A percentile compares a stretch with the other conserved stretches of the same genome.
Evolutionary conservation across 495 filamentous ascomycete genomes (phyloP).

Genomic region (Aspergillus saccharolyticus): DNA sequence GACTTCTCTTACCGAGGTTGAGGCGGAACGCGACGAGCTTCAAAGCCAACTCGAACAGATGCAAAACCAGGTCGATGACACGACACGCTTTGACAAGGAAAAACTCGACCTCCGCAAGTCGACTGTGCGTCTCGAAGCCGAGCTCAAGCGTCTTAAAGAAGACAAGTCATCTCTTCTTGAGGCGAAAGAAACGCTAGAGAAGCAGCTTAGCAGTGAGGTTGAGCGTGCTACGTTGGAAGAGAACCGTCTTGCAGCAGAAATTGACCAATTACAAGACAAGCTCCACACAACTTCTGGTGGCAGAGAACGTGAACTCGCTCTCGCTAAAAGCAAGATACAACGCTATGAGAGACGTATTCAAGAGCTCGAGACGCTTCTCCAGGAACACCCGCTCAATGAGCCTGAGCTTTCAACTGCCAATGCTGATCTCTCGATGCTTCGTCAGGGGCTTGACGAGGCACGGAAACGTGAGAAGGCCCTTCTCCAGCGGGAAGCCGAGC

Average conservation of each 20-base stretch:
- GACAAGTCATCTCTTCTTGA: constrained; percentile 49
- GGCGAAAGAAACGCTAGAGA: constrained; percentile 48
- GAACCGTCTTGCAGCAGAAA: constrained; percentile 51
- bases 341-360: constrained; percentile 54
- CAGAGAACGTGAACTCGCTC: constrained; percentile 46
- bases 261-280: constrained; percentile 51
- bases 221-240: constrained; percentile 54
- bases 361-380: constrained; percentile 54
- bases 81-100: constrained; percentile 56
- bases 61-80: constrained; percentile 47
- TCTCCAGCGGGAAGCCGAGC: constrained; percentile 57
- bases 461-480: constrained; percentile 59
- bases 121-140: constrained; percentile 54
- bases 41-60: constrained; percentile 49
- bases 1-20: constrained; percentile 45
- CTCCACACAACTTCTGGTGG: constrained; percentile 36
- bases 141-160: constrained; percentile 53
- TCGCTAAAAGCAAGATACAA: constrained; percentile 50
- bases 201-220: constrained; percentile 50
- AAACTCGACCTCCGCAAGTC: constrained; percentile 56
- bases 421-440: constrained; percentile 53
- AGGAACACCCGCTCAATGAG: constrained; percentile 31
- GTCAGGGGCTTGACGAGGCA: constrained; percentile 56
- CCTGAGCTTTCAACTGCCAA: constrained; percentile 39
- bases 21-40: constrained; percentile 62